Evolutionary conservation across 768 basidiomycete genomes (phyloP), one percentile per base, ranked within the genome.

Genomic region (Tephrocybe sp.): DNA sequence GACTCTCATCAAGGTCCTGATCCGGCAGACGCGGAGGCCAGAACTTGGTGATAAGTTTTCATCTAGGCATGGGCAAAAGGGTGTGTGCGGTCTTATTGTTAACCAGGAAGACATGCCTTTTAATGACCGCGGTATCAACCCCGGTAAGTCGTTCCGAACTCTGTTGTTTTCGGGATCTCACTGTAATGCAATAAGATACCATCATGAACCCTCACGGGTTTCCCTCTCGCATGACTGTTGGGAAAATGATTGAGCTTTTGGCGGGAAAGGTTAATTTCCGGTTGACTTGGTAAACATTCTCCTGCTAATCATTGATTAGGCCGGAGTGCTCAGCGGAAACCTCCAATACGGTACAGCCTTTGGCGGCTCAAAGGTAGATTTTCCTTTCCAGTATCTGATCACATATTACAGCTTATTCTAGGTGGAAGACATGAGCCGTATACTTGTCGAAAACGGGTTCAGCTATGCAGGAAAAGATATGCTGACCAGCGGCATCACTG

Each of bases 151-250:
- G 50, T 30, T 44, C 52, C 45, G 37, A 43, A 19, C 13, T 9
- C 33, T 53, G 34, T 24, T 1, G 42, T 53, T 45, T 25, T 50
- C 37, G 42, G 42, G 34, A 50, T 34, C 45, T 29, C 33, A 49
- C 34, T 30, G 25, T 54, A 40, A 59, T 67, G 40, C 48, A 51
- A 33, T 29, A 42, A 88, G 95, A 99, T 69, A 92, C 94, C 15
- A 97, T 99, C 72, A 98, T 99, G 95, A 99, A 99, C 65, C 97
- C 97, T 3, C 97, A 99, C 69, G 97, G 97, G 62, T 98, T 99
- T 77, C 97, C 97, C 4, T 95, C 92, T 49, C 90, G 95, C 47
- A 97, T 94, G 94, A 99, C 97, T 21, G 97, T 99, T 23, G 97
- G 97, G 42, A 99, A 99, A 75, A 99, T 99, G 97, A 97, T 99